phyloP scores from a whole-genome alignment of 2,329 filamentous ascomycete species.

The Hypoxylon sp. region DNA sequence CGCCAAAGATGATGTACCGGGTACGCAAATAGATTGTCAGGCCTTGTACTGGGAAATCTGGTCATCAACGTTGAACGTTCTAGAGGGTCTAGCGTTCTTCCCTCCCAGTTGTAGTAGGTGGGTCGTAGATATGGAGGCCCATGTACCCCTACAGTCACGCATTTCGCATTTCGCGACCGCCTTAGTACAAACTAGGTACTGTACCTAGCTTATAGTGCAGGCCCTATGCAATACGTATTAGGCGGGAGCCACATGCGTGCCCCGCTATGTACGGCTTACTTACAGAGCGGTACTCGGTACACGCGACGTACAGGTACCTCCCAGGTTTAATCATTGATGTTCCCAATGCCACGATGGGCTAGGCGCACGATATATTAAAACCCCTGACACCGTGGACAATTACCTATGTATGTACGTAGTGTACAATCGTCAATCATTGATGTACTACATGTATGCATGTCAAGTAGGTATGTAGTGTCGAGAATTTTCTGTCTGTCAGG shows the following conservation, averaged over 20 bases:
- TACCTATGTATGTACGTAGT: background rate
- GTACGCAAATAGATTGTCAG: slow-evolving; percentile 33
- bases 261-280: slow-evolving; percentile 42
- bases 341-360: slow-evolving; percentile 23
- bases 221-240: slow-evolving; percentile 22
- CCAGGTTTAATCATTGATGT: slow-evolving; percentile 9
- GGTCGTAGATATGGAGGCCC: slow-evolving; percentile 11
- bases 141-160: slow-evolving; percentile 11
- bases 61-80: slow-evolving; percentile 33
- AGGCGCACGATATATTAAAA: slow-evolving; percentile 29
- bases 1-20: slow-evolving; percentile 20
- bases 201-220: slow-evolving; percentile 5
- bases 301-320: slow-evolving; percentile 32
- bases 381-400: slow-evolving; percentile 33
- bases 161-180: slow-evolving; percentile 22
- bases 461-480: background rate
- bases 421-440: slow-evolving; percentile 3
- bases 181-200: slow-evolving; percentile 21
- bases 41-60: slow-evolving; percentile 27
- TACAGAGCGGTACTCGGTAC: slow-evolving; percentile 35
- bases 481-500: slow-evolving; percentile 28
- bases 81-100: slow-evolving; percentile 33
- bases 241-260: slow-evolving; percentile 40
- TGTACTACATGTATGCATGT: background rate
- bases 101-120: slow-evolving; percentile 21